Evolutionary conservation across 2,329 filamentous ascomycete genomes (phyloP).

Genomic region (Penicillium italicum): DNA sequence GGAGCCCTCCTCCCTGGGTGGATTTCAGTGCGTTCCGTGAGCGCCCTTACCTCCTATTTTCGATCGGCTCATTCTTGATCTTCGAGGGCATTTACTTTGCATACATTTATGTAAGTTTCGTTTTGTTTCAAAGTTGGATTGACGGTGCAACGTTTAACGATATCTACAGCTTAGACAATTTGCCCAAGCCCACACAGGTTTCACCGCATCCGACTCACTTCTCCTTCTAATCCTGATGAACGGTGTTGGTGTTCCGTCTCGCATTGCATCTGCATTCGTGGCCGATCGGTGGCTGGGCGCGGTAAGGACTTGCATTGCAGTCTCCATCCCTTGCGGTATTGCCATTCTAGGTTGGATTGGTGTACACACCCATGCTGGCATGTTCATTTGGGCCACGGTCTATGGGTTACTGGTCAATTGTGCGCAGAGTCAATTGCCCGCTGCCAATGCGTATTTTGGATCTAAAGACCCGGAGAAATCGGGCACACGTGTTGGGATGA

Average conservation of each 20-base stretch:
- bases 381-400: constrained; percentile 45
- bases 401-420: constrained; percentile 47
- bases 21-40: constrained; percentile 47
- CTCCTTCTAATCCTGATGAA: constrained; percentile 7
- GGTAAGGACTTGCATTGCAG: constrained; percentile 7
- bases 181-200: neutral
- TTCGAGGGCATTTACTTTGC: constrained; percentile 11
- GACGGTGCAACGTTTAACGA: neutral
- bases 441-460: constrained; percentile 35
- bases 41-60: constrained; percentile 20
- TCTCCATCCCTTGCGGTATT: constrained; percentile 11
- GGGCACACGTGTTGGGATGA: constrained; percentile 49
- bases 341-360: constrained; percentile 8
- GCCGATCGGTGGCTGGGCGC: constrained; percentile 9
- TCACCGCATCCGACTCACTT: constrained; percentile 2
- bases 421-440: constrained; percentile 47
- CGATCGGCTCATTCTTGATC: constrained; percentile 10
- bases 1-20: constrained; percentile 55
- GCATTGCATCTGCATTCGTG: constrained; percentile 6
- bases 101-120: constrained; percentile 7
- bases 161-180: constrained; percentile 1
- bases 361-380: constrained; percentile 3
- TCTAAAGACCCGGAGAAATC: constrained; percentile 48
- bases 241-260: constrained; percentile 5
- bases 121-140: neutral